Evolutionary conservation across 805 yeast genomes (phyloP).

Genomic region (Pichia kluyveri): DNA sequence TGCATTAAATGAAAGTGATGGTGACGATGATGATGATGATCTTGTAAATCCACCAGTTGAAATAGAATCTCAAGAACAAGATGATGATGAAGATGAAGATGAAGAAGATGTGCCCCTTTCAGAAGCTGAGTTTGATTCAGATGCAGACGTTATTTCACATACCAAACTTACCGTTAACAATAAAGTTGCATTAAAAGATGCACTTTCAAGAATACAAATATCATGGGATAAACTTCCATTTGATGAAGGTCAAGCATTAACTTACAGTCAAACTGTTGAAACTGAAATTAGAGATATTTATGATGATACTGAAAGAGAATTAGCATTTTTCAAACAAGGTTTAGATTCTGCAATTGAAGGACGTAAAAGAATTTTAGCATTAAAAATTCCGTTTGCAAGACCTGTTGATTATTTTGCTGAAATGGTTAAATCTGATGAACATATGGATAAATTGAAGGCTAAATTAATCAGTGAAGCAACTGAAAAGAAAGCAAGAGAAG

Average conservation of each 20-base stretch:
- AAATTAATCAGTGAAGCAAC: slow-evolving; percentile 68
- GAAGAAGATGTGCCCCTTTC: slow-evolving; percentile 82
- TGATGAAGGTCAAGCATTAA: slow-evolving; percentile 73
- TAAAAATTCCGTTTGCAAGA: slow-evolving; percentile 81
- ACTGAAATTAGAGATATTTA: slow-evolving; percentile 73
- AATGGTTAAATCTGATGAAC: slow-evolving; percentile 96
- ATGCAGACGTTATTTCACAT: slow-evolving; percentile 89
- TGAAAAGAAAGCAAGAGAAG: slow-evolving; percentile 84
- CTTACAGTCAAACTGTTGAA: slow-evolving; percentile 52
- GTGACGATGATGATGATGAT: slow-evolving; percentile 29
- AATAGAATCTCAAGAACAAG: slow-evolving; percentile 4
- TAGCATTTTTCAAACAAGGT: slow-evolving; percentile 92
- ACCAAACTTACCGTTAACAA: slow-evolving; percentile 86
- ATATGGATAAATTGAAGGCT: slow-evolving; percentile 86
- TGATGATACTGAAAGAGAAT: slow-evolving; percentile 93
- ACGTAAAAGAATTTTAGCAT: slow-evolving; percentile 52
- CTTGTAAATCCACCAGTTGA: slow-evolving; percentile 12
- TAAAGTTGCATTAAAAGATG: slow-evolving; percentile 67
- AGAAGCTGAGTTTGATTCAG: slow-evolving; percentile 87
- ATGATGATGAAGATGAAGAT: slow-evolving; percentile 46
- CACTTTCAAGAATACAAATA: slow-evolving; percentile 56
- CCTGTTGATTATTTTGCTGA: slow-evolving; percentile 97
- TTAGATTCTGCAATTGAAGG: slow-evolving; percentile 73
- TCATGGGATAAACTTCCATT: slow-evolving; percentile 63
- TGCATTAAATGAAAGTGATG: slow-evolving; percentile 29